These are phyloP conservation scores for Skeletonema menzelii DNA, from an alignment of 108 stramenopile genomes.

Conservation along the genomic window DNA sequence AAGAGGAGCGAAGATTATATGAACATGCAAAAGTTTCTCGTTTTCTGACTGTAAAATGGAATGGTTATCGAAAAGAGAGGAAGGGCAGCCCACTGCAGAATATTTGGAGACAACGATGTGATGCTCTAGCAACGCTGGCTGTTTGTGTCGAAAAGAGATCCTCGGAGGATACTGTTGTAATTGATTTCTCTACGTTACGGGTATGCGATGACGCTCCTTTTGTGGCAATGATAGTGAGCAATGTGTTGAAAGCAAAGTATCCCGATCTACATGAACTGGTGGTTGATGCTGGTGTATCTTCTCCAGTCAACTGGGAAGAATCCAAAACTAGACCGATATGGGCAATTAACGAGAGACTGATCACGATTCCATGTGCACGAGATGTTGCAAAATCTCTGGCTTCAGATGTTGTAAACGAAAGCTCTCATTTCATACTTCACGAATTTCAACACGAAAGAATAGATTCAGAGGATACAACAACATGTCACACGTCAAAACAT, in stretches of 20 bases:
- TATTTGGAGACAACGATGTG: conserved; percentile 59
- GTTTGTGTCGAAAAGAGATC: conserved; percentile 5
- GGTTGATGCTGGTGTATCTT: not conserved
- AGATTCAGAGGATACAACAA: not conserved
- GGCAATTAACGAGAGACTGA: not conserved
- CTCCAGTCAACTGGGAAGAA: conserved; percentile 3
- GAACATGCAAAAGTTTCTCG: conserved; percentile 34
- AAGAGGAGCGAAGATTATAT: conserved; percentile 17
- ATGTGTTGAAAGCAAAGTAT: conserved; percentile 13
- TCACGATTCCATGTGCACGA: not conserved
- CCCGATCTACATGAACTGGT: not conserved
- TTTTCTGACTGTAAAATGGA: conserved; percentile 49
- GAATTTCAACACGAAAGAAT: not conserved
- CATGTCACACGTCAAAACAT: not conserved
- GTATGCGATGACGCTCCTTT: not conserved
- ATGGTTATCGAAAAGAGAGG: conserved; percentile 52
- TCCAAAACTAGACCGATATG: not conserved
- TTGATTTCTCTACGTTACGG: conserved; percentile 20
- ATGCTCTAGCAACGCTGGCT: conserved; percentile 22
- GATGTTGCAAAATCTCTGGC: conserved; percentile 16
- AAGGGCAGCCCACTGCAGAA: conserved; percentile 46
- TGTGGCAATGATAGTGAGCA: not conserved
- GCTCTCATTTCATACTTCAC: not conserved
- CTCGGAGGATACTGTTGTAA: not conserved
- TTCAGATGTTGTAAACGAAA: not conserved